phyloP scores from a whole-genome alignment of 805 yeast species.

The Lipomyces oligophaga region DNA sequence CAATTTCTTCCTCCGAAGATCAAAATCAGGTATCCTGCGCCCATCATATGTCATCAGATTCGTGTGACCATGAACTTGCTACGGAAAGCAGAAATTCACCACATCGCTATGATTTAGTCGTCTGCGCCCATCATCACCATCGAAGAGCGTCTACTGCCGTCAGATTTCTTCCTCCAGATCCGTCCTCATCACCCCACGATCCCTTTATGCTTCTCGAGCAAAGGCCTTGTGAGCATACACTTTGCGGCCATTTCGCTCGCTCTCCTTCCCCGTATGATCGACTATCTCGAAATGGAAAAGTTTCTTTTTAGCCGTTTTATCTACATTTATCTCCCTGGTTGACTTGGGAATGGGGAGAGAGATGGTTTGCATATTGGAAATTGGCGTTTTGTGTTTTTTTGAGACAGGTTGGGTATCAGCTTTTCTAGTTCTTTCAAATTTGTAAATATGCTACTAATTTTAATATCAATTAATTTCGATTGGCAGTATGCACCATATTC shows the following conservation, averaged over 20 bases:
- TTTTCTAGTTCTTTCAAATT: neutral
- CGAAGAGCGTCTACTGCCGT: constrained; percentile 34
- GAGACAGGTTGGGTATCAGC: neutral
- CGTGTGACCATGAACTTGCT: constrained; percentile 4
- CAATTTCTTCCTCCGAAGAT: constrained; percentile 1
- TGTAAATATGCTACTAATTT: no score
- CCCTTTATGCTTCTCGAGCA: constrained; percentile 10
- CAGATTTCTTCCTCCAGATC: constrained; percentile 28
- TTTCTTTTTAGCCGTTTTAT: constrained; percentile 22
- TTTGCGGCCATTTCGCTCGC: constrained; percentile 29
- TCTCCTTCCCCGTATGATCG: constrained; percentile 38
- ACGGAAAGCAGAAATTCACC: neutral
- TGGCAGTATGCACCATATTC: neutral
- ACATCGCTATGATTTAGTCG: constrained; percentile 9
- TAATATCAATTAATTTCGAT: neutral
- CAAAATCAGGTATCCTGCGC: no score
- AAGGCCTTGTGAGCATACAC: constrained; percentile 9
- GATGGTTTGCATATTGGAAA: no score
- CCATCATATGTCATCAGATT: neutral
- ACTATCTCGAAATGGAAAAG: constrained; percentile 38
- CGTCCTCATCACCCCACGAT: constrained; percentile 12
- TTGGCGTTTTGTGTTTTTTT: neutral
- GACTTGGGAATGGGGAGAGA: no score
- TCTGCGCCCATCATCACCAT: constrained; percentile 33
- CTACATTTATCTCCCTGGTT: no score